Evolutionary conservation across 2,329 filamentous ascomycete species (phyloP), one percentile per base, ranked within the genome.

Genomic region (Cordyceps cateniannulata): DNA sequence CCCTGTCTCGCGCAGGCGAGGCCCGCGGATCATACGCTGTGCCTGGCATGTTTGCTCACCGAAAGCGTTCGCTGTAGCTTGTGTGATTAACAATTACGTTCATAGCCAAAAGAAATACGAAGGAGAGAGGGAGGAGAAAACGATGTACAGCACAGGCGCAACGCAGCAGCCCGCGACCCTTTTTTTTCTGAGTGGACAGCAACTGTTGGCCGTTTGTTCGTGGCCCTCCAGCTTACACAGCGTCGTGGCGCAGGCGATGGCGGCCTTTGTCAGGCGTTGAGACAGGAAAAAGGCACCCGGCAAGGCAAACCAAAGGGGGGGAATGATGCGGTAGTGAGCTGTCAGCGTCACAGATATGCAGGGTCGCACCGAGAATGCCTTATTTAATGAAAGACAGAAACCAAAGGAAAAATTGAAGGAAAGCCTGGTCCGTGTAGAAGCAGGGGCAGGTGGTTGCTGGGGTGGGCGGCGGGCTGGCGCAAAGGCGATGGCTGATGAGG

Each of bases 1-100:
- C 63, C 61, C 66, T 65, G 27, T 42, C 67, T 38, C 66, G 60
- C 59, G 24, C 38, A 7, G 57, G 20, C 25, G 57, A 48, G 3
- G 52, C 57, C n/a, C 57, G 57, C 16, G 35, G 57, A 9, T 59
- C 57, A 18, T 42, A 52, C 6, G 57, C 47, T 10, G 56, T 52
- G 20, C 48, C 25, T 22, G 57, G 57, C 57, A 59, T 59, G 38
- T 24, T 35, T 59, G 57, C 29, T 52, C 57, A 52, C 48, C 42
- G 32, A 35, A 47, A 10, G 6, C 16, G 42, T n/a, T 48, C 7
- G 42, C 42, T 48, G 4, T 25, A 18, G 9, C 12, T 35, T 24
- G 29, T n/a, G 27, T 3, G 27, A 3, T 7, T 48, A 42, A 38
- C 29, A n/a, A 14, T n/a, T 3, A 48, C 20, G 20, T 29, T 48